A percentile compares a stretch with the other conserved stretches of the same genome.
phyloP scores from a whole-genome alignment of 176 grass and related monocot species.

The Raddia guianensis region DNA sequence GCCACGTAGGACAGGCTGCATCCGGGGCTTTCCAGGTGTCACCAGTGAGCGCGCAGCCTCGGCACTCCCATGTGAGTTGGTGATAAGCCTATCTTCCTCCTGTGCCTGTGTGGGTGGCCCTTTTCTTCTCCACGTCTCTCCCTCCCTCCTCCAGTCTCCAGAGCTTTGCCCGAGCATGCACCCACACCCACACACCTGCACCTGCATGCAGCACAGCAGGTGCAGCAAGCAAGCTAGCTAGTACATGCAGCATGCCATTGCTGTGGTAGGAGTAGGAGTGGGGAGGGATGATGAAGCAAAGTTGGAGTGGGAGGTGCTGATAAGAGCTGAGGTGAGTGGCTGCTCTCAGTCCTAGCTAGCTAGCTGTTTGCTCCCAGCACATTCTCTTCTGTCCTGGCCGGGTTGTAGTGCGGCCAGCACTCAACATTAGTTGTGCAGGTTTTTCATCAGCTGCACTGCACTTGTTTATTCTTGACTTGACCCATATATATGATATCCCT shows the following conservation, averaged over 20 bases:
- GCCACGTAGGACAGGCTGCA: conserved; percentile 35
- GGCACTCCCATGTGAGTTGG: conserved; percentile 5
- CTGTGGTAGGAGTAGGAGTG: not conserved
- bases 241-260: not conserved
- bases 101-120: not conserved
- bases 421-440: not conserved
- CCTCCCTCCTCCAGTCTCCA: not conserved
- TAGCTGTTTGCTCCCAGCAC: conserved; percentile 1
- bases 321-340: conserved; percentile 63
- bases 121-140: conserved; percentile 43
- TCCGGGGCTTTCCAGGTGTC: conserved; percentile 48
- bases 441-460: not conserved
- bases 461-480: too few relatives aligned
- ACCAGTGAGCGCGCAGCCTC: conserved; percentile 23
- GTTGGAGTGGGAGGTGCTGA: conserved; percentile 7
- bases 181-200: too few relatives aligned
- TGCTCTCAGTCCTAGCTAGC: not conserved
- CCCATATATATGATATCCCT: too few relatives aligned
- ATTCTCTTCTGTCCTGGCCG: not conserved
- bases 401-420: conserved; percentile 36
- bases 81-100: conserved; percentile 43
- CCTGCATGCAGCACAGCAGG: too few relatives aligned
- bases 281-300: not conserved
- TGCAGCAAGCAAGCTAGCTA: not conserved
- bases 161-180: not conserved